Evolutionary conservation across 768 basidiomycete species (phyloP).

Genomic region (Hirschioporus abietinus): DNA sequence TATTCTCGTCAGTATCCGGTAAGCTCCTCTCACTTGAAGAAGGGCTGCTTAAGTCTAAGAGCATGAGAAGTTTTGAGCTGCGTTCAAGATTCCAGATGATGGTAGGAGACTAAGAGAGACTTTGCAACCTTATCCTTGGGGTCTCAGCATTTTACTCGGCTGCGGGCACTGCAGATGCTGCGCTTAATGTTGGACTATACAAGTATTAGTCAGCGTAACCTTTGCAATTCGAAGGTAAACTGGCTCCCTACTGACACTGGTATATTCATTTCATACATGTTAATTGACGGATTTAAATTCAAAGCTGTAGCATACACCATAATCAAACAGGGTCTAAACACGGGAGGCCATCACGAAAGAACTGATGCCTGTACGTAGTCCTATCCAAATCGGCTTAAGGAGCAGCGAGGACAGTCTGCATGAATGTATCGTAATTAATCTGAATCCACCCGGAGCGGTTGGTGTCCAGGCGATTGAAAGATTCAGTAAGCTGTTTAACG

Average conservation of each 20-base stretch:
- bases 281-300: background rate
- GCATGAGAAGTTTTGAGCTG: background rate
- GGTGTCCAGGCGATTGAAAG: slow-evolving; percentile 60
- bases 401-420: slow-evolving; percentile 59
- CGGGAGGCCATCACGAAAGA: background rate
- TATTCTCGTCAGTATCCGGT: background rate
- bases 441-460: slow-evolving; percentile 65
- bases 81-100: background rate
- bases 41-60: background rate
- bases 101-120: background rate
- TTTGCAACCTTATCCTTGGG: no score
- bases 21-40: background rate
- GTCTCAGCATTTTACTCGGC: no score
- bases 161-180: no score
- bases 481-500: slow-evolving; percentile 71
- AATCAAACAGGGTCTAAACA: background rate
- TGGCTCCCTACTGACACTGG: no score
- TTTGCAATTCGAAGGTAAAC: no score
- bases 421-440: slow-evolving; percentile 68
- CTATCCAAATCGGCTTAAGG: slow-evolving; percentile 34
- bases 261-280: background rate
- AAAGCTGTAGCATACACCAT: background rate
- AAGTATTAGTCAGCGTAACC: no score
- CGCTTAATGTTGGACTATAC: no score
- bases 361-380: background rate